A percentile compares a stretch with the other conserved stretches of the same genome.
phyloP scores from a whole-genome alignment of 2,329 filamentous ascomycete species.

The Cladosporium colombiae region DNA sequence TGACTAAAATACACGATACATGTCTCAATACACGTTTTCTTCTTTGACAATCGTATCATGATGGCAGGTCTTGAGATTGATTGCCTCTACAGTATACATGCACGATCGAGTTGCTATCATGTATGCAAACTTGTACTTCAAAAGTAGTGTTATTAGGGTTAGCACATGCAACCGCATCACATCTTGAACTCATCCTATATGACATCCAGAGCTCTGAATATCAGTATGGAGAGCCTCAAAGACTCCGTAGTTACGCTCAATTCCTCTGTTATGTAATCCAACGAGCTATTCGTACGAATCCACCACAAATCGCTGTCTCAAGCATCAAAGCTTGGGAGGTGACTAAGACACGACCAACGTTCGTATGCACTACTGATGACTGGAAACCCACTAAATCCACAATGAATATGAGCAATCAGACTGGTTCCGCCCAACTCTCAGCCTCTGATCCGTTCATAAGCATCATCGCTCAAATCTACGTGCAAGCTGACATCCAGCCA shows the following conservation, averaged over 20 bases:
- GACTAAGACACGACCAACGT: neutral
- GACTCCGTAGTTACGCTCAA: too few relatives aligned
- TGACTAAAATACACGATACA: too few relatives aligned
- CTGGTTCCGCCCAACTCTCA: too few relatives aligned
- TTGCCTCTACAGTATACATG: neutral
- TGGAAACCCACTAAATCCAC: too few relatives aligned
- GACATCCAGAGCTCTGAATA: neutral
- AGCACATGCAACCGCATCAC: neutral
- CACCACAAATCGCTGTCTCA: neutral
- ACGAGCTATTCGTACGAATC: neutral
- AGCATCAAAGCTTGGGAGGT: neutral
- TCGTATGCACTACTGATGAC: too few relatives aligned
- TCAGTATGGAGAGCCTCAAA: neutral
- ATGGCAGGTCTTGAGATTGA: too few relatives aligned
- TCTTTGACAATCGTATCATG: too few relatives aligned
- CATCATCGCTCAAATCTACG: too few relatives aligned
- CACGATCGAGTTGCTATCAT: too few relatives aligned
- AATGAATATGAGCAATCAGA: too few relatives aligned
- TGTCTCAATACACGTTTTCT: too few relatives aligned
- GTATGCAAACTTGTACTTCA: neutral
- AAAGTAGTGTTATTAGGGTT: neutral
- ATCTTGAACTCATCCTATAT: neutral
- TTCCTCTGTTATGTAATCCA: neutral
- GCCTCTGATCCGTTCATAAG: too few relatives aligned
- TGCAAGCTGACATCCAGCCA: neutral